Evolutionary conservation across 768 basidiomycete genomes (phyloP), one percentile per base, ranked within the genome.

Genomic region (Leccinum truebloodii): DNA sequence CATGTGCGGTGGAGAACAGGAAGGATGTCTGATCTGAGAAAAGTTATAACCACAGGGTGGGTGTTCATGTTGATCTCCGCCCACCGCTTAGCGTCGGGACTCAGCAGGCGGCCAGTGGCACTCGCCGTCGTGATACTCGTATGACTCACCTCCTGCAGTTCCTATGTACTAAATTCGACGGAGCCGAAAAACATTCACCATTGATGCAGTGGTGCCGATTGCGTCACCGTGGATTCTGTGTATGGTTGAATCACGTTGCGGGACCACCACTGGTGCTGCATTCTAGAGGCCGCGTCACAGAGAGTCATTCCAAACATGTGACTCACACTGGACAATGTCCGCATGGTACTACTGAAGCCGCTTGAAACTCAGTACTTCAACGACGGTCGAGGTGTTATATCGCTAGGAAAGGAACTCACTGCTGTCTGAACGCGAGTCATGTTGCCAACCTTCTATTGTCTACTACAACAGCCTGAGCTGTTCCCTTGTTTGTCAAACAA

Each of bases 1-100:
- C 55, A 2, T 86, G 86, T 62, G 80, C 86, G 7, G 78, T 86
- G 1, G 86, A 86, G 67, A 86, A 87, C 65, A 86, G 83, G 82
- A 86, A 8, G 86, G 83, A 83, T 87, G 85, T 86, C 86, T 74
- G 69, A 71, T 22, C 12, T 34, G 86, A 87, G 1, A 80, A 44
- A n/a, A 20, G 41, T 39, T 77, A 2, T 77, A 2, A 82, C 82
- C 59, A 86, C 85, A 32, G 86, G 86, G 87, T 86, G 65, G 20
- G 76, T 65, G 44, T 20, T 30, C 52, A 52, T 16, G n/a, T 28
- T 22, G 50, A 34, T 59, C 14, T 22, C 48, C 30, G 32, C 28
- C 50, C 5, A 37, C 51, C 12, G 58, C 51, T 59, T 14, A 32
- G 56, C 5, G 34, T 2, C 3, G 34, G 34, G 34, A 32, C 32